phyloP scores from a whole-genome alignment of 495 filamentous ascomycete genomes.

The Aspergillus bertholletiae region DNA sequence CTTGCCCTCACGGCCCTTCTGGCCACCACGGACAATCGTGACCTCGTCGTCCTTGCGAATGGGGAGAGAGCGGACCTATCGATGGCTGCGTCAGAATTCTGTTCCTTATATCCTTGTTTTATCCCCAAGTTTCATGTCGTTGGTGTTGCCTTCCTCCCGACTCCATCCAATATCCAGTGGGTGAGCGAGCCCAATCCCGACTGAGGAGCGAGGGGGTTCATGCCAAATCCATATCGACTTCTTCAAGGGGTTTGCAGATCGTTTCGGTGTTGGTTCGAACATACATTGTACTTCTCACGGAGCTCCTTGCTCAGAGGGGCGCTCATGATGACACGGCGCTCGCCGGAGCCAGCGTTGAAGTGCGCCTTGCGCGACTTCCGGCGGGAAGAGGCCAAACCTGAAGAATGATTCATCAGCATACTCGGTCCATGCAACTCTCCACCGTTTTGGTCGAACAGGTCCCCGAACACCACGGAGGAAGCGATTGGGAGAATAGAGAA shows the following conservation, averaged over 20 bases:
- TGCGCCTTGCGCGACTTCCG: constrained; percentile 98
- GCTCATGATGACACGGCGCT: constrained; percentile 90
- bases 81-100: constrained; percentile 14
- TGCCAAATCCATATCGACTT: constrained; percentile 8
- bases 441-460: neutral
- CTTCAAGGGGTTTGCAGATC: constrained; percentile 1
- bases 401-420: constrained; percentile 21
- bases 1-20: constrained; percentile 90
- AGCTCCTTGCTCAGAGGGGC: constrained; percentile 94
- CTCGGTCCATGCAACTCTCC: neutral
- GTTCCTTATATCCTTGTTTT: neutral
- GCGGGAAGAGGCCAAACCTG: constrained; percentile 76
- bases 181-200: neutral
- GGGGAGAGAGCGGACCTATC: constrained; percentile 89
- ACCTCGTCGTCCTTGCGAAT: constrained; percentile 99
- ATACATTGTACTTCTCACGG: constrained; percentile 90
- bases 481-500: neutral
- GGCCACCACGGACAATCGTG: constrained; percentile 74
- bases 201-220: constrained; percentile 1
- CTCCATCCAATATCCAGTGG: neutral
- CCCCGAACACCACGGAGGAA: neutral
- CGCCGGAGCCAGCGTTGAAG: constrained; percentile 78
- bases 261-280: constrained; percentile 24
- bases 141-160: constrained; percentile 6
- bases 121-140: neutral